Conservation (phyloP, 1,284 basidiomycete genomes). For the Fistulinella cinereoalba region DNA sequence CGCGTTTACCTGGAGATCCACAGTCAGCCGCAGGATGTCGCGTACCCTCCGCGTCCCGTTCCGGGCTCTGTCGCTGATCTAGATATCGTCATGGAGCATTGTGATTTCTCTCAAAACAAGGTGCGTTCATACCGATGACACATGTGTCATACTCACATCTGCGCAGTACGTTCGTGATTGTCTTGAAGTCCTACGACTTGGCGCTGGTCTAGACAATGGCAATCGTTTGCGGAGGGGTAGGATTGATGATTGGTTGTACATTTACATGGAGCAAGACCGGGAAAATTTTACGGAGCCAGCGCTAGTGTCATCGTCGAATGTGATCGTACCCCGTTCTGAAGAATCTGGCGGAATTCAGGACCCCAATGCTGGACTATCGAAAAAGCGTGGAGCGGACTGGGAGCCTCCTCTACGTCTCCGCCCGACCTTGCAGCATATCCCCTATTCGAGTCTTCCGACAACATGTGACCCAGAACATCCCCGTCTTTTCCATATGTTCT, state of each 20-base stretch:
- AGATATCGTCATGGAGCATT: slow-evolving; percentile 84
- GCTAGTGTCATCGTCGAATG: slow-evolving; percentile 27
- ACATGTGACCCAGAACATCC: slow-evolving; percentile 66
- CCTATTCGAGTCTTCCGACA: slow-evolving; percentile 37
- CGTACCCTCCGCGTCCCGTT: slow-evolving; percentile 81
- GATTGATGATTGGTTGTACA: slow-evolving; percentile 61
- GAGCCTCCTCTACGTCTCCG: slow-evolving; percentile 39
- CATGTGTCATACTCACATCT: slow-evolving; percentile 9
- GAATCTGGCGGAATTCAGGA: slow-evolving; percentile 32
- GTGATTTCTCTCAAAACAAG: slow-evolving; percentile 81
- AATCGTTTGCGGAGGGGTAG: slow-evolving; percentile 56
- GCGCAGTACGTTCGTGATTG: slow-evolving; percentile 76
- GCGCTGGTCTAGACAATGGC: slow-evolving; percentile 62
- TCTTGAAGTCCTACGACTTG: slow-evolving; percentile 67
- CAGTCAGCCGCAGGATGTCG: slow-evolving; percentile 51
- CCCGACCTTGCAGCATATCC: slow-evolving; percentile 36
- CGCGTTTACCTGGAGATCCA: slow-evolving; percentile 76
- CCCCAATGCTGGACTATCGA: slow-evolving; percentile 40
- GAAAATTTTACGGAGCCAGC: slow-evolving; percentile 38
- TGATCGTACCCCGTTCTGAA: slow-evolving; percentile 27
- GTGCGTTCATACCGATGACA: slow-evolving; percentile 39
- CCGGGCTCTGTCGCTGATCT: slow-evolving; percentile 82
- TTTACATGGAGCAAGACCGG: slow-evolving; percentile 55
- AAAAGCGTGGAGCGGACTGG: slow-evolving; percentile 47
- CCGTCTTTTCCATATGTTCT: slow-evolving; percentile 78